Evolutionary conservation across 2,329 filamentous ascomycete species (phyloP), one percentile per base, ranked within the genome.

Genomic region (Xylaria polymorpha): DNA sequence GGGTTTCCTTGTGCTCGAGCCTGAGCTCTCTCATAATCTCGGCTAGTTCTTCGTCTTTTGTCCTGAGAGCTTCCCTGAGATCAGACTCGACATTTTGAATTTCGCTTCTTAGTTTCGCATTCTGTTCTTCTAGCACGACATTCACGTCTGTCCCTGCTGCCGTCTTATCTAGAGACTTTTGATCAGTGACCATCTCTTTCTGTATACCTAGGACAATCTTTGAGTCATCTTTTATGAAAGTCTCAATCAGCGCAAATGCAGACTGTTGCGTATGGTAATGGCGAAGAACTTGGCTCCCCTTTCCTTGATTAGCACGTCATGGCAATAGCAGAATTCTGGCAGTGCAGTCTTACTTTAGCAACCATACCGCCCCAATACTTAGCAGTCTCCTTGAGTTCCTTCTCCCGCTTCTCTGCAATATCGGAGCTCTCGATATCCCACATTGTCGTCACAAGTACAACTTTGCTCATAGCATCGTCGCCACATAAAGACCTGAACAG

Each of bases 371-470:
- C 61, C 61, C 61, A 68, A 22, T 55, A 65, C n/a, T 64, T 55
- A 1, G 7, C 25, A 2, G 44, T 60, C 5, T 65, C 53, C 20
- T 44, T 60, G 25, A 68, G 61, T 14, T 68, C 18, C 29, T 65
- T 53, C 22, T 68, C 61, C 44, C 61, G 20, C 2, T 14, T 60
- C 32, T 60, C 61, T 25, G 61, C 61, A 7, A 46, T 44, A 18
- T 66, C 62, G 18, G 1, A 1, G 14, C 35, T 18, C 18, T 6
- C 20, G 1, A 46, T 85, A 32, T 70, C 56, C 70, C 67, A 72
- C 64, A 65, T 64, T 15, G 64, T 72, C 1, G 70, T 72, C 1
- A 46, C 65, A 7, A 72, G 60, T 1, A 66, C 43, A 5, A 72
- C 59, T 6, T 64, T 59, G 3, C 29, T 29, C 7, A 72, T 25